phyloP scores from a whole-genome alignment of 169 alveolate species.

The Cryptosporidium sp. region DNA sequence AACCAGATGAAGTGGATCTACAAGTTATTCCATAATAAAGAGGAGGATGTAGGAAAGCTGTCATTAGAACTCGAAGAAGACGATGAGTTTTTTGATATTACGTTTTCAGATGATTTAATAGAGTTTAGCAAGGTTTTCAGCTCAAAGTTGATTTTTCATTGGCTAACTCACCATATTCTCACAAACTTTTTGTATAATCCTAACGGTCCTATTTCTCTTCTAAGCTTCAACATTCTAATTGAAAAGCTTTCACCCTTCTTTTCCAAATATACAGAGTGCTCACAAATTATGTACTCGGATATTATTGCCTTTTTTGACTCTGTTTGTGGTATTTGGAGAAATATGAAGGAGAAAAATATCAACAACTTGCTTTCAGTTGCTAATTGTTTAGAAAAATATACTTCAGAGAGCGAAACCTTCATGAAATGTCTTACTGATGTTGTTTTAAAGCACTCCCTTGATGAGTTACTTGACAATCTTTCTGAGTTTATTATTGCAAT shows the following conservation, averaged over 20 bases:
- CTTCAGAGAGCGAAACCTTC: conserved; percentile 24
- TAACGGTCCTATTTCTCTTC: conserved; percentile 52
- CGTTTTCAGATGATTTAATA: conserved; percentile 8
- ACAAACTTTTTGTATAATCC: conserved; percentile 56
- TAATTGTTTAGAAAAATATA: conserved; percentile 9
- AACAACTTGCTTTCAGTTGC: conserved; percentile 7
- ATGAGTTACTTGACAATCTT: conserved; percentile 31
- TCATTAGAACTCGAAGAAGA: conserved; percentile 12
- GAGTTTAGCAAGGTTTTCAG: conserved; percentile 15
- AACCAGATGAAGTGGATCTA: conserved; percentile 40
- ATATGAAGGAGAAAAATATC: conserved; percentile 8
- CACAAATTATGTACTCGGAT: conserved; percentile 1
- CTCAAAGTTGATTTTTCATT: conserved; percentile 49
- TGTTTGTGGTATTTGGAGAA: conserved; percentile 42
- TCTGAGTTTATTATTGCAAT: conserved; percentile 28
- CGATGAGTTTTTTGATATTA: background rate
- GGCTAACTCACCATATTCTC: conserved; percentile 53
- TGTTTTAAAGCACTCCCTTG: conserved; percentile 22
- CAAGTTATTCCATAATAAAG: background rate
- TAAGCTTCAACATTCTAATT: conserved; percentile 39
- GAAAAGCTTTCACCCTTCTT: conserved; percentile 54
- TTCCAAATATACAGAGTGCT: background rate
- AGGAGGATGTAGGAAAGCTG: background rate
- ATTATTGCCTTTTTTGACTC: conserved; percentile 34
- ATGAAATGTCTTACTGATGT: conserved; percentile 14